A percentile compares a stretch with the other conserved stretches of the same genome.
Evolutionary conservation across 2,329 filamentous ascomycete genomes (phyloP).

Genomic region (Diplodia seriata): DNA sequence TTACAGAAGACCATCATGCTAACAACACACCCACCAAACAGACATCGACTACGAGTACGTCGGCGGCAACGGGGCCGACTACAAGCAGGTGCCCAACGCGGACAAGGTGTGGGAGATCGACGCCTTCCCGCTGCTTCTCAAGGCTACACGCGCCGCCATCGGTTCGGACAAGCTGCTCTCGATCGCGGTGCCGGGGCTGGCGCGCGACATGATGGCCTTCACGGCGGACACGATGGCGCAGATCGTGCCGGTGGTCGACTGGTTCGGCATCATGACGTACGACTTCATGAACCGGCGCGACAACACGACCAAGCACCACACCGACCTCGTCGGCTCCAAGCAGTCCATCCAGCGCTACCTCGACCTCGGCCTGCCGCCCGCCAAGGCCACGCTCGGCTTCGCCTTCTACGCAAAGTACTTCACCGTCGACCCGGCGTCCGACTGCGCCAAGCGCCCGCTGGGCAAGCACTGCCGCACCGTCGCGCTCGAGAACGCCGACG

Average conservation of each 20-base stretch:
- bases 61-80: conserved; percentile 72
- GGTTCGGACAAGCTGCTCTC: conserved; percentile 67
- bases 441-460: conserved; percentile 57
- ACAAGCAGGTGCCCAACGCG: conserved; percentile 65
- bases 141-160: conserved; percentile 64
- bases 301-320: conserved; percentile 68
- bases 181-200: conserved; percentile 69
- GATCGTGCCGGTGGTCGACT: conserved; percentile 68
- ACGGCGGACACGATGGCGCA: conserved; percentile 62
- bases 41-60: conserved; percentile 74
- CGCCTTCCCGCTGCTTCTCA: conserved; percentile 67
- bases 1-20: background rate
- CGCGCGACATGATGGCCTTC: conserved; percentile 72
- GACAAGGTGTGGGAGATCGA: conserved; percentile 66
- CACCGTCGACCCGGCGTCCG: conserved; percentile 56
- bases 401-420: conserved; percentile 76
- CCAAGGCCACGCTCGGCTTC: conserved; percentile 70
- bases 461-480: conserved; percentile 63
- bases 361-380: conserved; percentile 60
- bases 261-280: conserved; percentile 75
- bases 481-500: conserved; percentile 65
- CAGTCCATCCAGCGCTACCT: conserved; percentile 66
- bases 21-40: conserved; percentile 35
- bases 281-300: conserved; percentile 75
- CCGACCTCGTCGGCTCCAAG: conserved; percentile 63